These are phyloP conservation scores for Ajuga reptans DNA, from an alignment of 305 asterid genomes.

Conservation along the genomic window DNA sequence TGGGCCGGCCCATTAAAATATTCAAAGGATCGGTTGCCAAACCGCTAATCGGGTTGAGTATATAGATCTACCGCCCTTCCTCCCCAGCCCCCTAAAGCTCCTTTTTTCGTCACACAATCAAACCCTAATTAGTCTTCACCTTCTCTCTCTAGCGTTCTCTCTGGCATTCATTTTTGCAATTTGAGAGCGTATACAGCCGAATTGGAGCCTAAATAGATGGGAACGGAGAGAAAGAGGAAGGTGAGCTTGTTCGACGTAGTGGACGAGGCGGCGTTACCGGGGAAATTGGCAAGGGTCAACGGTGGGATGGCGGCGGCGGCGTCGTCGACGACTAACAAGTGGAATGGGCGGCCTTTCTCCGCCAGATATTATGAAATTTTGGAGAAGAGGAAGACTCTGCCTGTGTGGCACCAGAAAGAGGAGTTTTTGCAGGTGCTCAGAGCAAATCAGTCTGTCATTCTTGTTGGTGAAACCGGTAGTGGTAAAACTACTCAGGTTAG, in stretches of 20 bases:
- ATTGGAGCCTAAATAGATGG: conserved; percentile 40
- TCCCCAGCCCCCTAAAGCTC: not conserved
- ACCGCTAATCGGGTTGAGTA: not conserved
- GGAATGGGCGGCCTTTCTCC: conserved; percentile 70
- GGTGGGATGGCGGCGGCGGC: conserved; percentile 33
- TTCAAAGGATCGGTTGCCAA: not conserved
- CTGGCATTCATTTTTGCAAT: not conserved
- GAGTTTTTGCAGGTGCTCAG: conserved; percentile 68
- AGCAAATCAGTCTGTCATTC: conserved; percentile 61
- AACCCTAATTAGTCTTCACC: conserved; percentile 23
- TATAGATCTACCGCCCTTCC: not conserved
- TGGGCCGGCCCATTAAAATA: no score
- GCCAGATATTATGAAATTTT: conserved; percentile 71
- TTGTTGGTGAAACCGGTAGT: conserved; percentile 98
- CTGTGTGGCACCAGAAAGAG: conserved; percentile 95
- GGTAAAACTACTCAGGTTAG: conserved; percentile 97
- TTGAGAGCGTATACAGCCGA: conserved; percentile 6
- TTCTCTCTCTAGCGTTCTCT: conserved; percentile 23
- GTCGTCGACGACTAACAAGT: conserved; percentile 42
- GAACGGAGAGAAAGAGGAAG: conserved; percentile 94
- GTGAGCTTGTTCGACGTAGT: conserved; percentile 91
- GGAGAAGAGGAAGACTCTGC: conserved; percentile 83
- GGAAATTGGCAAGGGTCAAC: conserved; percentile 48
- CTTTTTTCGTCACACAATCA: not conserved
- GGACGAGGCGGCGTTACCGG: conserved; percentile 54